Base-by-base conservation (phyloP, 2,329 filamentous ascomycete genomes). In the Pseudogymnoascus sp. region DNA sequence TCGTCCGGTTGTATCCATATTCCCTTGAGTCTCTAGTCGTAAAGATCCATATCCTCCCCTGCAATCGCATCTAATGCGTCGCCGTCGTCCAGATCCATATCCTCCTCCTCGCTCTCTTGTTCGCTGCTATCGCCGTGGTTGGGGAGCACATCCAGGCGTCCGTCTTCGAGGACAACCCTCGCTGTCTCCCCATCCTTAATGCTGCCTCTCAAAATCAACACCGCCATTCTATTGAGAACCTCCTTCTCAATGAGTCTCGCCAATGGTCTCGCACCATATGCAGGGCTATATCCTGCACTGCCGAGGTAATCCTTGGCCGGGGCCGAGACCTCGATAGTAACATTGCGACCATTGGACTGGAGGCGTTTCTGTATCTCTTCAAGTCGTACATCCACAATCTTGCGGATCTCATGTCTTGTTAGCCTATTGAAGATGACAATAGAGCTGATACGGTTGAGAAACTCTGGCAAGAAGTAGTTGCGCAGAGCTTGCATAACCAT, bases 361-460 rank as follows among this genome's bases (percentile, higher is more conserved):
- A 99, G 85, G 44, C 95, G 90, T 75, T 91, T 91, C 82, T 99
- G 95, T 67, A 99, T 93, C 74, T 99, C 95, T 2, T 67, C 65
- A 35, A 99, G 82, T 50, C 95, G 89, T 21, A 99, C 82, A 73
- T 99, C 95, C 66, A 99, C 95, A 73, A 99, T 97, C 79, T 86
- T 91, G 73, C 95, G 88, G 71, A 99, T 99, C 78, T 99, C 95
- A 64, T 78, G 81, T 74, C 87, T 89, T 3, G 90, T 93, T 63
- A 99, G 88, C 59, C 95, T 90, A 82, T 99, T 99, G 85, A 99
- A 99, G 78, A 99, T 97, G 78, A 99, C 93, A 63, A 88, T 91
- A 66, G 89, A 95, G 78, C 86, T 93, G 81, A 99, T 97, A 74
- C 95, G 91, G 83, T 99, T 99, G 68, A 99, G 86, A 82, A 99